Evolutionary conservation across 2,329 filamentous ascomycete species (phyloP).

Genomic region (Botrytis hyacinthi): DNA sequence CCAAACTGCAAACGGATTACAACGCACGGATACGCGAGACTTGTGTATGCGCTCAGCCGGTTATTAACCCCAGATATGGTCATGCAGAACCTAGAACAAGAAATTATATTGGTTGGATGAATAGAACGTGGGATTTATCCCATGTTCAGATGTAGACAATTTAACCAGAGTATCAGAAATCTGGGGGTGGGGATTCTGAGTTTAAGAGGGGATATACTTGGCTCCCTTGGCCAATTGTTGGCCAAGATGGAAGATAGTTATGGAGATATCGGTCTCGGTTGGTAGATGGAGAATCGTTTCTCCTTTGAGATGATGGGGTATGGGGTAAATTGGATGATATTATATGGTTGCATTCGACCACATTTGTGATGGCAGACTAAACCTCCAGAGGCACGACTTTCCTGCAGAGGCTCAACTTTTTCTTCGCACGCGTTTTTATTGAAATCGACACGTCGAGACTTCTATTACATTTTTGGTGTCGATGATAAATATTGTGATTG

Average conservation of each 20-base stretch:
- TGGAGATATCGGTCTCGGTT: neutral
- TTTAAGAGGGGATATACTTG: neutral
- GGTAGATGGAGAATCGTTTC: neutral
- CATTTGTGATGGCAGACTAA: neutral
- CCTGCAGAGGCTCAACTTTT: neutral
- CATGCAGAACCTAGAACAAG: neutral
- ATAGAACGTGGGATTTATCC: neutral
- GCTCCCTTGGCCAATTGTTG: constrained; percentile 3
- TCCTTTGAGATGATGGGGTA: neutral
- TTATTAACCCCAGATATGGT: neutral
- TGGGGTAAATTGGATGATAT: neutral
- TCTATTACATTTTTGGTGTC: neutral
- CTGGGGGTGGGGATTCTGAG: neutral
- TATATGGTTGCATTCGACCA: constrained; percentile 1
- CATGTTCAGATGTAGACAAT: neutral
- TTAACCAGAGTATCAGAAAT: neutral
- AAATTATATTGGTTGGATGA: neutral
- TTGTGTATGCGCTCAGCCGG: neutral
- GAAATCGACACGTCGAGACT: neutral
- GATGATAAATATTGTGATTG: neutral
- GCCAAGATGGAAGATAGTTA: neutral
- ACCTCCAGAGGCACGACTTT: neutral
- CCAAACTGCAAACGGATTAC: constrained; percentile 3
- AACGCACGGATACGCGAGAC: neutral
- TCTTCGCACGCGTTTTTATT: neutral